A percentile compares a stretch with the other conserved stretches of the same genome.
Evolutionary conservation across 2,329 filamentous ascomycete species (phyloP).

Genomic region (Ophiosphaerella narmari): DNA sequence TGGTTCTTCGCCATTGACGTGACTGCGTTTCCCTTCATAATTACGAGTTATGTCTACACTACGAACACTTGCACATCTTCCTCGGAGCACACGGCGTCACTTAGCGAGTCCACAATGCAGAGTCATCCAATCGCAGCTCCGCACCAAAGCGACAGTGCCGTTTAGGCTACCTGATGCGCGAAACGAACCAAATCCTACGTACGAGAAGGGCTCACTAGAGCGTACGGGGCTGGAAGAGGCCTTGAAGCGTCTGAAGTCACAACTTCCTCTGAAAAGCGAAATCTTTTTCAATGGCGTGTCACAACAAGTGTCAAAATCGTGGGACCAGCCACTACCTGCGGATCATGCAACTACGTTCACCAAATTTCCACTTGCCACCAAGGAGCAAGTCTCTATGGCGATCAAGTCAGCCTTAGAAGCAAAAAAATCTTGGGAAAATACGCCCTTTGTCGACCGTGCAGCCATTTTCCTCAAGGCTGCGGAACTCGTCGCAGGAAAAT

Average conservation of each 20-base stretch:
- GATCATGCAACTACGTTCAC: conserved; percentile 74
- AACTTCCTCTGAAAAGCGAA: conserved; percentile 33
- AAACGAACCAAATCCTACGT: conserved; percentile 38
- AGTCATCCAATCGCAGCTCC: conserved; percentile 19
- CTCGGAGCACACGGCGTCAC: conserved; percentile 13
- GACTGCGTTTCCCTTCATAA: neutral
- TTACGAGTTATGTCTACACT: conserved; percentile 19
- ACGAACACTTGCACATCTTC: conserved; percentile 18
- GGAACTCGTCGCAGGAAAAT: conserved; percentile 81
- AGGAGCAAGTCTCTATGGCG: conserved; percentile 73
- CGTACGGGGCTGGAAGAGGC: conserved; percentile 29
- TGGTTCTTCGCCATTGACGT: neutral
- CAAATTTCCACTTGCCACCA: conserved; percentile 77
- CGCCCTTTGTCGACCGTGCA: conserved; percentile 86
- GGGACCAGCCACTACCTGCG: conserved; percentile 33
- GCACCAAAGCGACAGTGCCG: conserved; percentile 33
- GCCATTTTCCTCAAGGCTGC: conserved; percentile 94
- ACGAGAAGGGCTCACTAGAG: conserved; percentile 34
- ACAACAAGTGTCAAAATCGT: conserved; percentile 26
- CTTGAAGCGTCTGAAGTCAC: conserved; percentile 29
- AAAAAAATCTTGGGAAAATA: conserved; percentile 79
- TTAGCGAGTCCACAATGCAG: conserved; percentile 13
- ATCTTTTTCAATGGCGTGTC: conserved; percentile 33
- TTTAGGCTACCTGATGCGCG: conserved; percentile 33
- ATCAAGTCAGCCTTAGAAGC: conserved; percentile 83